These are phyloP conservation scores for Candida sp. DNA, from an alignment of 1,139 yeast species.

Conservation along the genomic window DNA sequence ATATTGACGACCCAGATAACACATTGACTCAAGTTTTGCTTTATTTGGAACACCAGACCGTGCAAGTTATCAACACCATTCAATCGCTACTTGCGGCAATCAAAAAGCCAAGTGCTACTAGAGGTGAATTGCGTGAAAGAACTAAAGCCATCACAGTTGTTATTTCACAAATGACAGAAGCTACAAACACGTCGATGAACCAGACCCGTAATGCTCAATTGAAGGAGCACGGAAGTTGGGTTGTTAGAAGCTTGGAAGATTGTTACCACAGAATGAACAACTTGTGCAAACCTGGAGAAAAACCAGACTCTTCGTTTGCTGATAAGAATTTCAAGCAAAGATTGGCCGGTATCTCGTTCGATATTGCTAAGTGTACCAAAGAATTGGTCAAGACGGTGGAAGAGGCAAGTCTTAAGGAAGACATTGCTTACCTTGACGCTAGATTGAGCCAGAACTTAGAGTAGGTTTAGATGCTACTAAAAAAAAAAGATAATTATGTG, in stretches of 20 bases:
- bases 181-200: constrained; percentile 87
- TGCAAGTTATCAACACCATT: constrained; percentile 88
- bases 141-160: constrained; percentile 77
- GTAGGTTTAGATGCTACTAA: constrained; percentile 9
- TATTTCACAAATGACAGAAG: constrained; percentile 87
- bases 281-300: constrained; percentile 56
- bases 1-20: constrained; percentile 84
- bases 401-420: constrained; percentile 88
- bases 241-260: constrained; percentile 83
- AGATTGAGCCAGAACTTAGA: constrained; percentile 41
- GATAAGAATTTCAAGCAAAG: constrained; percentile 92
- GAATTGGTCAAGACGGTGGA: constrained; percentile 96
- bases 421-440: constrained; percentile 59
- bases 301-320: constrained; percentile 69
- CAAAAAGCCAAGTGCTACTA: constrained; percentile 76
- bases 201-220: constrained; percentile 84
- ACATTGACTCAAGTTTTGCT: constrained; percentile 83
- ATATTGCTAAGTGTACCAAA: constrained; percentile 94
- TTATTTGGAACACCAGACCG: constrained; percentile 93
- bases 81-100: constrained; percentile 80
- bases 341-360: constrained; percentile 94
- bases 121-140: constrained; percentile 73
- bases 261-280: constrained; percentile 81
- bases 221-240: constrained; percentile 92
- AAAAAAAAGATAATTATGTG: background rate